Evolutionary conservation across 1,139 yeast species (phyloP).

Genomic region (Saccharomyces hybrid): DNA sequence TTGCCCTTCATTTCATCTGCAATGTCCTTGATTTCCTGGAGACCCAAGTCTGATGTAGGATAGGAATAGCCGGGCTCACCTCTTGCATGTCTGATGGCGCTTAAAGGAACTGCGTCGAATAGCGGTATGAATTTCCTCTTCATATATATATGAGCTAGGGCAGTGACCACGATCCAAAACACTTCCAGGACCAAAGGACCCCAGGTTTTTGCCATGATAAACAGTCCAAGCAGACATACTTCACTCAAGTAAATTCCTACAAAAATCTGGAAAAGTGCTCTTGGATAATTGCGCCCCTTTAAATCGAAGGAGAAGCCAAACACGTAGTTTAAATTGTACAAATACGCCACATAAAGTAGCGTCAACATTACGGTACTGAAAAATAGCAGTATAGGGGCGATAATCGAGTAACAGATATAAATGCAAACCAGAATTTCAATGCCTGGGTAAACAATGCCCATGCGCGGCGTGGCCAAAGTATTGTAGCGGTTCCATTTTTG

Average conservation of each 20-base stretch:
- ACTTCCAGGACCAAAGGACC: conserved; percentile 62
- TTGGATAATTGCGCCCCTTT: conserved; percentile 60
- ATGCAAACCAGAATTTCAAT: conserved; percentile 67
- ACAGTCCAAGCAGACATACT: conserved; percentile 56
- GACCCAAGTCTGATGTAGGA: conserved; percentile 58
- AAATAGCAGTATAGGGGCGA: conserved; percentile 66
- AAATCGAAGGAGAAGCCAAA: conserved; percentile 49
- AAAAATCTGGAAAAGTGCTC: conserved; percentile 58
- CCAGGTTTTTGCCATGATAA: conserved; percentile 66
- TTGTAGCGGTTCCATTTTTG: conserved; percentile 50
- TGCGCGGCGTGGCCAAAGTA: conserved; percentile 42
- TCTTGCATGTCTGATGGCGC: conserved; percentile 55
- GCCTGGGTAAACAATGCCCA: conserved; percentile 75
- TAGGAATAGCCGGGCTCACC: conserved; percentile 39
- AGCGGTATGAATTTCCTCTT: conserved; percentile 54
- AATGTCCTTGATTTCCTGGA: conserved; percentile 45
- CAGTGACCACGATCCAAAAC: conserved; percentile 45
- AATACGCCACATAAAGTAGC: conserved; percentile 54
- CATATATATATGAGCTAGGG: conserved; percentile 47
- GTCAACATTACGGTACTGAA: conserved; percentile 56
- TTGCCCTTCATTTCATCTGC: conserved; percentile 38
- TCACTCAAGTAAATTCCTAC: conserved; percentile 62
- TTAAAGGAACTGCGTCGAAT: conserved; percentile 64
- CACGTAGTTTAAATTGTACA: conserved; percentile 52
- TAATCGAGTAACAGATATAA: conserved; percentile 63